Percentiles rank a stretch among this genome's conserved stretches.
These are phyloP conservation scores for Cystoderma amianthinum DNA, from an alignment of 768 basidiomycete species.

Conservation along the genomic window DNA sequence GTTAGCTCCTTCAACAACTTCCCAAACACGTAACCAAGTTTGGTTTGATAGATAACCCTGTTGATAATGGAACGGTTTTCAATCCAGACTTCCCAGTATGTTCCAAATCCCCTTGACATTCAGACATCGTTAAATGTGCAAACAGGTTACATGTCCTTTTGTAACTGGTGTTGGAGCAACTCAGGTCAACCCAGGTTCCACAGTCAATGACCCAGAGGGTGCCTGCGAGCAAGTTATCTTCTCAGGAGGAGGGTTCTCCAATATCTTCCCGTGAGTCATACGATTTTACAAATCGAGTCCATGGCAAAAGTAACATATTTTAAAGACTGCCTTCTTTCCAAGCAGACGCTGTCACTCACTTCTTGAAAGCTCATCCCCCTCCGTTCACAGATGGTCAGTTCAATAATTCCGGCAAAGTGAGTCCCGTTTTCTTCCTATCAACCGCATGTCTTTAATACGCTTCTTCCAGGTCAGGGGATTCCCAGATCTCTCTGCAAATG, in stretches of 20 bases:
- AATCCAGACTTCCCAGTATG: constrained; percentile 18
- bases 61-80: constrained; percentile 14
- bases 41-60: constrained; percentile 13
- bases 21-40: not conserved
- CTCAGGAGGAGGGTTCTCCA: constrained; percentile 47
- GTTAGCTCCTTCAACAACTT: constrained; percentile 1
- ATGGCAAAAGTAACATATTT: too few species aligned
- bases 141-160: constrained; percentile 36
- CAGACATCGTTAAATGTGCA: not conserved
- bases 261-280: constrained; percentile 30
- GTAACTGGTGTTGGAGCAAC: constrained; percentile 47
- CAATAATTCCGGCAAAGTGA: constrained; percentile 35
- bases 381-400: constrained; percentile 31
- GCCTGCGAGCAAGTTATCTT: constrained; percentile 40
- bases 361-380: constrained; percentile 30
- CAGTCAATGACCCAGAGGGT: constrained; percentile 33
- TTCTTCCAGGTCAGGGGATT: constrained; percentile 36
- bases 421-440: too few species aligned
- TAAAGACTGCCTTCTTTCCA: constrained; percentile 41
- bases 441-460: too few species aligned
- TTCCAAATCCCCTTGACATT: not conserved
- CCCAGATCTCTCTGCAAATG: constrained; percentile 46
- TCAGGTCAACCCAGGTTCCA: constrained; percentile 36
- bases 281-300: too few species aligned
- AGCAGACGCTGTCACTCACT: constrained; percentile 27